phyloP scores from a whole-genome alignment of 1,284 basidiomycete genomes.

The Apiotrichum veenhuisii region DNA sequence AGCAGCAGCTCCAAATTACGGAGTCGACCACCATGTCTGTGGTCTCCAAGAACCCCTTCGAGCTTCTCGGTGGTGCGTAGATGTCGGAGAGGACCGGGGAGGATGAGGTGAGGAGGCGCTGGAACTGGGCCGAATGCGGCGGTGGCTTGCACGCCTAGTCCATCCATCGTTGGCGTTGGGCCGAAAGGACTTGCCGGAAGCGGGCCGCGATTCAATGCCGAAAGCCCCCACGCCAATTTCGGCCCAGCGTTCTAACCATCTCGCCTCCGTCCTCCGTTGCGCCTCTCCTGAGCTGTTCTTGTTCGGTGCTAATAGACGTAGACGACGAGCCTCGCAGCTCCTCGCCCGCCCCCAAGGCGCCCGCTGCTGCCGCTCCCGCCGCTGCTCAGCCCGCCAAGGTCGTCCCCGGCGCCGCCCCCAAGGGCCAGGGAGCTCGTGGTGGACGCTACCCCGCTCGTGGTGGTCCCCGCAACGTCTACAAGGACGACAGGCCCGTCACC shows the following conservation, averaged over 20 bases:
- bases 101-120: background rate
- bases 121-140: background rate
- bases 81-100: background rate
- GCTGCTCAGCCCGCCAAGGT: constrained; percentile 28
- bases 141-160: no score
- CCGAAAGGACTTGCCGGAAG: no score
- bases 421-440: constrained; percentile 25
- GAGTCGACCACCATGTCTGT: constrained; percentile 47
- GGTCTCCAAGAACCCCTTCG: constrained; percentile 51
- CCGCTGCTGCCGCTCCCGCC: constrained; percentile 21
- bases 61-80: constrained; percentile 49
- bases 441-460: constrained; percentile 40
- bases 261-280: no score
- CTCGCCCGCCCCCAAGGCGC: constrained; percentile 35
- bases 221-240: no score
- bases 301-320: constrained; percentile 5
- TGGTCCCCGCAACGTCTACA: constrained; percentile 38
- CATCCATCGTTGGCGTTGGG: no score
- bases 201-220: no score
- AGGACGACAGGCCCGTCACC: constrained; percentile 25
- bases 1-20: constrained; percentile 17
- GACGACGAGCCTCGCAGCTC: constrained; percentile 36
- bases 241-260: no score
- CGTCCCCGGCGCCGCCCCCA: constrained; percentile 35
- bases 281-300: no score